phyloP scores from a whole-genome alignment of 2,329 filamentous ascomycete species.

The Aspergillus novoparasiticus region DNA sequence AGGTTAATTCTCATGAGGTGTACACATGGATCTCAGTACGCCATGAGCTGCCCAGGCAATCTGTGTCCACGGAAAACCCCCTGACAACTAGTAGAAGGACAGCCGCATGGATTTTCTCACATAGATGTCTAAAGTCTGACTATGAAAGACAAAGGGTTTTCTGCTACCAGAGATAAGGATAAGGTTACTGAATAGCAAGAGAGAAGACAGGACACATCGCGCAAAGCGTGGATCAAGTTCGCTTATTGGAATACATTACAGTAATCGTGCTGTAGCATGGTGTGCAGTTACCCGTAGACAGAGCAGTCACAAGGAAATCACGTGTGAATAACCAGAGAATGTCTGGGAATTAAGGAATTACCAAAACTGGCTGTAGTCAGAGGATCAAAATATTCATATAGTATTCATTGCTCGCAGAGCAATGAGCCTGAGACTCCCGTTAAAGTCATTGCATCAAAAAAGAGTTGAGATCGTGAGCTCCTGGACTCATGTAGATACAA shows the following conservation, averaged over 20 bases:
- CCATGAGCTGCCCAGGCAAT: neutral
- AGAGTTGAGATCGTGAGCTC: slow-evolving; percentile 1
- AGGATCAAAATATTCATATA: neutral
- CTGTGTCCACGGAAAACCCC: neutral
- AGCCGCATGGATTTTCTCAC: too few relatives aligned
- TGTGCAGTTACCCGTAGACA: neutral
- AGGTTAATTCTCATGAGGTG: neutral
- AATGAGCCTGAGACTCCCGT: neutral
- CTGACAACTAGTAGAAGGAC: too few relatives aligned
- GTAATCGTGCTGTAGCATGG: neutral
- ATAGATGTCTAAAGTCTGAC: neutral
- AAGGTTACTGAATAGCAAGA: neutral
- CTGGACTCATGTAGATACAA: neutral
- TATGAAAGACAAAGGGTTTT: neutral
- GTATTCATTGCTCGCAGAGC: slow-evolving; percentile 1
- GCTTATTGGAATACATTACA: neutral
- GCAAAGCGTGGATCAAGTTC: neutral
- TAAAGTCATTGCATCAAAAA: neutral
- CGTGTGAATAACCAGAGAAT: neutral
- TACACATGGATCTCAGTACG: neutral
- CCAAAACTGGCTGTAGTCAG: neutral
- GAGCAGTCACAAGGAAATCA: neutral
- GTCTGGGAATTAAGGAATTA: neutral
- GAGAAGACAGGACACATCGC: neutral
- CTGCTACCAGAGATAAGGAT: neutral